Conservation (phyloP, 2,329 filamentous ascomycete species). For the Penicillium sp. region DNA sequence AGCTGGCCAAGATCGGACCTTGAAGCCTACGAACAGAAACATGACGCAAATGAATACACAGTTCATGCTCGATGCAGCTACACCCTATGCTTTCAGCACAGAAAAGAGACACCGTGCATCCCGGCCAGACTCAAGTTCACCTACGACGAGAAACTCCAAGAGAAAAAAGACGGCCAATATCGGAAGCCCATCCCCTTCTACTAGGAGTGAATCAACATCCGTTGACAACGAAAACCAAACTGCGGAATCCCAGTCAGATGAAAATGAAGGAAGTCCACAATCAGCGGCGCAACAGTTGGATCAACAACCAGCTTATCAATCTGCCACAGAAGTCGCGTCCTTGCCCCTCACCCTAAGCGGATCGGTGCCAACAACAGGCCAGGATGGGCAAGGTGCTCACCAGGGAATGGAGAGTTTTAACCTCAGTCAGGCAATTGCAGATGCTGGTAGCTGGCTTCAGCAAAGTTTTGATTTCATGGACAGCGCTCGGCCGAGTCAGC, state of each 20-base stretch:
- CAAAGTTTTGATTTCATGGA: constrained; percentile 45
- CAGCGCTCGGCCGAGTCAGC: constrained; percentile 17
- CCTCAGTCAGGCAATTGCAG: constrained; percentile 44
- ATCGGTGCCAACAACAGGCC: constrained; percentile 32
- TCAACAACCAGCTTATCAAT: constrained; percentile 1
- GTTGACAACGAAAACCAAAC: constrained; percentile 7
- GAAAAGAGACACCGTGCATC: constrained; percentile 19
- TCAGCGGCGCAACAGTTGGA: background rate
- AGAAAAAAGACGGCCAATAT: background rate
- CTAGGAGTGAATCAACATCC: background rate
- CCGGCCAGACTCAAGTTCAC: constrained; percentile 2
- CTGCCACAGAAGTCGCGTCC: constrained; percentile 9
- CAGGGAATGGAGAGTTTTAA: constrained; percentile 39
- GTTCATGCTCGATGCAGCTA: constrained; percentile 40
- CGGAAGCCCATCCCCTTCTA: background rate
- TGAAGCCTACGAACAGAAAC: constrained; percentile 11
- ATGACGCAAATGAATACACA: constrained; percentile 37
- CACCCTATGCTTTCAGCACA: constrained; percentile 40
- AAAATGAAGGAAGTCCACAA: background rate
- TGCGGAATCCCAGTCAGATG: constrained; percentile 3
- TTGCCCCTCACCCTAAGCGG: constrained; percentile 34
- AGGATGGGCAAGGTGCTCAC: constrained; percentile 35
- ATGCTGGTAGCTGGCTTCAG: constrained; percentile 46
- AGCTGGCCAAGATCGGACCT: background rate
- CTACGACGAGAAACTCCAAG: background rate